Evolutionary conservation across 176 grass and related monocot genomes (phyloP).

Genomic region (Rhipidocladum racemiflorum): DNA sequence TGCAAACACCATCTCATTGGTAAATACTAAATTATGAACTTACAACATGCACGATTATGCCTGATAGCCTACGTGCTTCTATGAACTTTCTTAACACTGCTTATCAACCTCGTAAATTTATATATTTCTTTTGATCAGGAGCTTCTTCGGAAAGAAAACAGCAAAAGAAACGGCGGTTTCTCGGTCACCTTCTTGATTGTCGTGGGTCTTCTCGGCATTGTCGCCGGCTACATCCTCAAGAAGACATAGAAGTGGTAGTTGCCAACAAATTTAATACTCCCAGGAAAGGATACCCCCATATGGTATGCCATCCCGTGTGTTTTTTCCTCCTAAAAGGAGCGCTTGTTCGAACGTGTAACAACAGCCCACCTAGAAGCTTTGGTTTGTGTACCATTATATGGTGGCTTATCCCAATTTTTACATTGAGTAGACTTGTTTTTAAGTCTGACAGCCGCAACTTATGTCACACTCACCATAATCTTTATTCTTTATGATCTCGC

Average conservation of each 20-base stretch:
- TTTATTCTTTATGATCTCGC: constrained; percentile 39
- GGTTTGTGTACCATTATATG: constrained; percentile 54
- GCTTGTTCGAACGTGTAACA: constrained; percentile 45
- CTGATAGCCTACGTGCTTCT: not conserved
- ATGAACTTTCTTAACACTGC: constrained; percentile 15
- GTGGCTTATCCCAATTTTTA: constrained; percentile 14
- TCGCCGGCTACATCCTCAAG: constrained; percentile 78
- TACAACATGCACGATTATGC: not conserved
- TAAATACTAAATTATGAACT: not conserved
- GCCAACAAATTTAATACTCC: constrained; percentile 25
- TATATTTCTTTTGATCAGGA: constrained; percentile 47
- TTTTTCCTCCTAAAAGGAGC: constrained; percentile 40
- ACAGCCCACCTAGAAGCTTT: constrained; percentile 34
- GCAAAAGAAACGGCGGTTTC: constrained; percentile 49
- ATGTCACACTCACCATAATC: constrained; percentile 16
- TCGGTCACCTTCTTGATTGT: constrained; percentile 76
- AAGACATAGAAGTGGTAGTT: constrained; percentile 55
- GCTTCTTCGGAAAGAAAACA: constrained; percentile 69
- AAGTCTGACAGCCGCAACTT: not conserved
- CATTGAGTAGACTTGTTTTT: constrained; percentile 39
- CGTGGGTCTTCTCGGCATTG: constrained; percentile 66
- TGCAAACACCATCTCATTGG: not conserved
- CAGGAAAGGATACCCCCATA: constrained; percentile 26
- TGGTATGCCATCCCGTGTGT: constrained; percentile 25
- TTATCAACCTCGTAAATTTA: not conserved